These are phyloP conservation scores for Fistulinella prunicolor DNA, from an alignment of 768 basidiomycete species.

Conservation along the genomic window DNA sequence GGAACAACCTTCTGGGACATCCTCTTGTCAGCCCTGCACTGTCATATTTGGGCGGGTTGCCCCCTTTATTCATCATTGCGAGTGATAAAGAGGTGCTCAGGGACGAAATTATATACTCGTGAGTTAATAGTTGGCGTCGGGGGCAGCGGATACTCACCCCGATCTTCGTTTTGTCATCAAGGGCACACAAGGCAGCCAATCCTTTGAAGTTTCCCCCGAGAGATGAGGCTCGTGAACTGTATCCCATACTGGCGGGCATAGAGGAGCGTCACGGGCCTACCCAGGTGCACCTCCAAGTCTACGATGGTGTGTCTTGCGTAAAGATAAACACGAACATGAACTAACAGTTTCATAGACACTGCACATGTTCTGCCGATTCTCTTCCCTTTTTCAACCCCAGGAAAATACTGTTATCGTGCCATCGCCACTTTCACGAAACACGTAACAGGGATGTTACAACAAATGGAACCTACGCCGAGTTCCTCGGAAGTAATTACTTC, in stretches of 20 bases:
- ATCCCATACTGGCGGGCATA: constrained; percentile 55
- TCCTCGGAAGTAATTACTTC: constrained; percentile 8
- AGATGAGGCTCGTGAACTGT: constrained; percentile 46
- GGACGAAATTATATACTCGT: constrained; percentile 90
- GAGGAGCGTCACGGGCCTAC: constrained; percentile 58
- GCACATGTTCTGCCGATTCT: constrained; percentile 73
- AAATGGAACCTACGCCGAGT: constrained; percentile 9
- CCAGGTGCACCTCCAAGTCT: constrained; percentile 88
- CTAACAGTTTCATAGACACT: constrained; percentile 43
- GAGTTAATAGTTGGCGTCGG: constrained; percentile 25
- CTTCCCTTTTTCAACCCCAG: constrained; percentile 74
- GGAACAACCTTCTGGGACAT: constrained; percentile 72
- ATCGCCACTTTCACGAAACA: constrained; percentile 70
- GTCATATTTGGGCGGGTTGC: constrained; percentile 85
- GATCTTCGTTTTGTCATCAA: constrained; percentile 24
- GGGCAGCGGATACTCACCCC: neutral
- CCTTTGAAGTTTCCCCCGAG: constrained; percentile 63
- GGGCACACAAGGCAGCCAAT: constrained; percentile 89
- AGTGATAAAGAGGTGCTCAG: constrained; percentile 89
- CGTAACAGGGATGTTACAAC: constrained; percentile 48
- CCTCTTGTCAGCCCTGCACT: constrained; percentile 82
- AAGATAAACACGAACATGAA: constrained; percentile 13
- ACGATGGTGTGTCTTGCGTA: constrained; percentile 59
- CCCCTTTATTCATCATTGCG: constrained; percentile 80
- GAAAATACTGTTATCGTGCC: constrained; percentile 76